Base-by-base conservation (phyloP, 805 yeast species). In the Yamadazyma paraphyllophila region DNA sequence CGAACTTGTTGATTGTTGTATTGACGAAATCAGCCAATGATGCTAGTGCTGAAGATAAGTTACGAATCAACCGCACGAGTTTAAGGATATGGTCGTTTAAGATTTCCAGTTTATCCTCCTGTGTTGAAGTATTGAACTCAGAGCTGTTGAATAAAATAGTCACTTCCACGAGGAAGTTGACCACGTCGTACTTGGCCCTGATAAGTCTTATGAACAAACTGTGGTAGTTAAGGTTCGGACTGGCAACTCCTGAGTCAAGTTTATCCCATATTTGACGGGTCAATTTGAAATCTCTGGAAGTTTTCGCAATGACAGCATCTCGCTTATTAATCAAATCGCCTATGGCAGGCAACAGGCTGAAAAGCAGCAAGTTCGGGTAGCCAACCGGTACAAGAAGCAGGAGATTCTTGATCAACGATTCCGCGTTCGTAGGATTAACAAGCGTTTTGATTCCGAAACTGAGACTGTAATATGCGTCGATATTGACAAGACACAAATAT, bases 401-500 rank as follows among this genome's bases (percentile, higher is more conserved):
- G 16, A 57, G 16, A 35, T 61, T 53, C 1, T 39, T 25, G 9
- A 41, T 36, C 17, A 61, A 47, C 7, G 48, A 41, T 7, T 34
- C 35, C 11, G 45, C 29, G 20, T 50, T 44, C 4, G 44, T 42
- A 11, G 41, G 31, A 9, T 45, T 47, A 1, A 53, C 29, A 16
- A 41, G 38, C 33, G 54, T 59, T 39, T 64, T 71, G 7, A 59
- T 51, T 3, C 74, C 75, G 53, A 60, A 67, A 43, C 63, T 59
- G 25, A 71, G 48, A 17, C 65, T 46, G 40, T 63, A 63, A 37
- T 63, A 55, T 34, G 58, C 51, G 48, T 71, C 76, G 20, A 71
- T 58, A 7, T 78, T 61, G 10, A 70, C 63, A 32, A 82, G 52
- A 34, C 76, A 67, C 32, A 76, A 66, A 54, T 76, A 78, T 20